These are phyloP conservation scores for Euphorbia tirucalli DNA, from an alignment of 345 rosid genomes.

Conservation along the genomic window DNA sequence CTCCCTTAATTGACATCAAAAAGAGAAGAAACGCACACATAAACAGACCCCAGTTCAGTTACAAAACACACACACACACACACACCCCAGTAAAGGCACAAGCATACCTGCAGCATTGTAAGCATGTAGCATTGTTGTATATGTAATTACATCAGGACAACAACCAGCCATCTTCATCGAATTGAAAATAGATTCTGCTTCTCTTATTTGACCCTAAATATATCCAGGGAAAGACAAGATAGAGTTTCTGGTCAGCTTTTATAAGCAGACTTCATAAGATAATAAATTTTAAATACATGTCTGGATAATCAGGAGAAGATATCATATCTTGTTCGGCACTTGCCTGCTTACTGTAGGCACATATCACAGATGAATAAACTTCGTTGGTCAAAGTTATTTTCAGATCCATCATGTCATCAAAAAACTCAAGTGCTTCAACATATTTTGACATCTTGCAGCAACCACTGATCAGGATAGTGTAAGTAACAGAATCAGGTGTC, in stretches of 20 bases:
- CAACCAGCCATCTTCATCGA: slow-evolving; percentile 69
- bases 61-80: no score
- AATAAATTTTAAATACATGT: background rate
- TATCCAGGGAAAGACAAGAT: background rate
- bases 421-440: slow-evolving; percentile 66
- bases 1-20: background rate
- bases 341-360: slow-evolving; percentile 80
- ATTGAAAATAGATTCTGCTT: slow-evolving; percentile 80
- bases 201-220: slow-evolving; percentile 58
- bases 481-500: slow-evolving; percentile 71
- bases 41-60: no score
- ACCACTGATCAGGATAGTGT: slow-evolving; percentile 71
- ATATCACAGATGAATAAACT: slow-evolving; percentile 70
- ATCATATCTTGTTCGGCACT: slow-evolving; percentile 24
- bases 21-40: background rate
- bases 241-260: slow-evolving; percentile 8
- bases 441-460: slow-evolving; percentile 72
- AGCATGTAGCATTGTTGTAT: slow-evolving; percentile 77
- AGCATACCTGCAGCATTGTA: slow-evolving; percentile 61
- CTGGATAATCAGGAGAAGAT: background rate
- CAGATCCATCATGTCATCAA: slow-evolving; percentile 57
- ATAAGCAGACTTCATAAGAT: background rate
- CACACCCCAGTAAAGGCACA: background rate
- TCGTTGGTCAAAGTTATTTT: slow-evolving; percentile 68
- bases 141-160: slow-evolving; percentile 69